Base-by-base conservation (phyloP, 257 asterid species). In the Solanum sejunctum region DNA sequence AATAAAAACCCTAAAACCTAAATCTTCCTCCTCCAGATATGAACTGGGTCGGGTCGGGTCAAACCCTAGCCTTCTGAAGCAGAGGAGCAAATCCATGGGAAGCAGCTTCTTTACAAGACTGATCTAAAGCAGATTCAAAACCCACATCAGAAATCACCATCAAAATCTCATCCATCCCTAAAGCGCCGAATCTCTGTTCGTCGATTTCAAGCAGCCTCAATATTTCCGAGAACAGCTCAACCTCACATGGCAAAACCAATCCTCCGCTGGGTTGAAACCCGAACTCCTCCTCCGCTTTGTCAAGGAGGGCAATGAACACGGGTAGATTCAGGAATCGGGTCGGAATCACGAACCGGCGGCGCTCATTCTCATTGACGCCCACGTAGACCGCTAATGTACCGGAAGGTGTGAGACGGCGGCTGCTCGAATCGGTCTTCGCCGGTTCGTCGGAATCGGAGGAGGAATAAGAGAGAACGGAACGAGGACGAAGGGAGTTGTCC, bases 201-300 rank as follows among this genome's bases (percentile, higher is more conserved):
- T 92, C 93, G 16, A 61, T 89, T 8, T 91, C 92, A 21, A 92
- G 93, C 2, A 86, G 36, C 26, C 82, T 73, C 84, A 93, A n/a
- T 45, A 93, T 83, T 43, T 85, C 89, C 3, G 36, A 17, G 80
- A 93, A 92, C 13, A 92, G 86, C 45, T 8, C 92, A 64, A 90
- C 89, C 20, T 92, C 92, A 88, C 92, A 89, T 4, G 94, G 96
- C 47, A 93, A 89, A 28, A 86, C 87, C 86, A 93, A 88, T 12
- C 93, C 95, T 84, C 96, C 96, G 69, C 73, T 69, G 9, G 85
- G 82, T 67, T 84, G 92, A 83, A 60, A 93, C 45, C 97, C 97
- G 86, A 91, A 93, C 88, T 93, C 96, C 89, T 93, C 97, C 80
- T 89, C 96, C 26, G 96, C 95, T 63, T 90, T 78, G 47, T 88